Percentiles rank a stretch among this genome's conserved stretches.
Conservation (phyloP, 164 flowering plant species). For the Cinnamomum chago region DNA sequence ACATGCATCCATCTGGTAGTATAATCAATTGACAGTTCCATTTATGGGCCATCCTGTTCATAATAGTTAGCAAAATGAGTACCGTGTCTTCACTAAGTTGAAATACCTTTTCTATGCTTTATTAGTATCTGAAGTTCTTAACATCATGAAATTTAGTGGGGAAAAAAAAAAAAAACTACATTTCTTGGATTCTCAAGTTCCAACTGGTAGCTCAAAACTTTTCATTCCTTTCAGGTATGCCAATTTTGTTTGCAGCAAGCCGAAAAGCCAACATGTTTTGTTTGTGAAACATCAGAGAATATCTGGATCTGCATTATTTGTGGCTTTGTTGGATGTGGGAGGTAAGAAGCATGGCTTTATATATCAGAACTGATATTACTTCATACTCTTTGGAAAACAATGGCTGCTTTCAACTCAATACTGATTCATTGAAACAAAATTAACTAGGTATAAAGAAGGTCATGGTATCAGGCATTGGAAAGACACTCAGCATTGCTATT, state of each 20-base stretch:
- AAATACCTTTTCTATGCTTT: neutral
- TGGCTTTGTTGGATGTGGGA: conserved; percentile 95
- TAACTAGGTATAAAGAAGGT: conserved; percentile 73
- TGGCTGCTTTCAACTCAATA: neutral
- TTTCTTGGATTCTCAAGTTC: neutral
- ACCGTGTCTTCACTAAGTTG: neutral
- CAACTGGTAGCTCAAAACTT: neutral
- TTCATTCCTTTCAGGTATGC: conserved; percentile 53
- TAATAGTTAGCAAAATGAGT: too few relatives aligned
- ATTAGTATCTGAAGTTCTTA: neutral
- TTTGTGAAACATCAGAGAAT: conserved; percentile 72
- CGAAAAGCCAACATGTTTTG: conserved; percentile 69
- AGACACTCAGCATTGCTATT: conserved; percentile 77
- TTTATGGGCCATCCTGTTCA: too few relatives aligned
- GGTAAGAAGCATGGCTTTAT: conserved; percentile 32
- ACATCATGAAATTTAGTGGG: neutral
- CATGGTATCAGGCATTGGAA: conserved; percentile 89
- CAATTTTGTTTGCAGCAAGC: conserved; percentile 79
- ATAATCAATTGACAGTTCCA: too few relatives aligned
- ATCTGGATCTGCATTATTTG: conserved; percentile 92
- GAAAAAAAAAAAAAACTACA: neutral
- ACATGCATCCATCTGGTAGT: neutral
- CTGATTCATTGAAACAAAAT: neutral
- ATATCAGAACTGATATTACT: neutral
- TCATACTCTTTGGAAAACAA: neutral